phyloP scores from a whole-genome alignment of 495 filamentous ascomycete species.

The Lophiostoma macrostomum region DNA sequence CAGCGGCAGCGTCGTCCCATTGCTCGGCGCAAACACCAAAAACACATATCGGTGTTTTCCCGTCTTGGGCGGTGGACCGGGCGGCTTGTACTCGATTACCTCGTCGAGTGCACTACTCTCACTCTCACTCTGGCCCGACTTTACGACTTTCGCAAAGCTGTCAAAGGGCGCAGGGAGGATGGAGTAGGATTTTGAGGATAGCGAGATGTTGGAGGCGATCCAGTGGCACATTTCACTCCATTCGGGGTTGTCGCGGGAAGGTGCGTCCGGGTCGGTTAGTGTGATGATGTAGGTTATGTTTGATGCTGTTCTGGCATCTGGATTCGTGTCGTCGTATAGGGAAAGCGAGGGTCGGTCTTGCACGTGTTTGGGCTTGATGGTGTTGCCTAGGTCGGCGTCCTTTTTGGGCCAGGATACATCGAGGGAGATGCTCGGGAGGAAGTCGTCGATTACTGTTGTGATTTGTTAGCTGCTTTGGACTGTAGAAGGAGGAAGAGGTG shows the following conservation, averaged over 20 bases:
- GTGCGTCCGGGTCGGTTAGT: conserved; percentile 70
- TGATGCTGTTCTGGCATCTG: conserved; percentile 12
- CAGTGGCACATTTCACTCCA: conserved; percentile 74
- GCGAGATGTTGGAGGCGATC: conserved; percentile 52
- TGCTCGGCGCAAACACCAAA: conserved; percentile 48
- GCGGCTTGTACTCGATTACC: conserved; percentile 57
- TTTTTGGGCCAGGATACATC: conserved; percentile 50
- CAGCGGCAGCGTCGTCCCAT: conserved; percentile 41
- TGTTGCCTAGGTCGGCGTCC: conserved; percentile 58
- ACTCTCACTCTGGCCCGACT: not conserved
- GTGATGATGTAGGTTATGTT: conserved; percentile 45
- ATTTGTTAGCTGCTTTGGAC: conserved; percentile 19
- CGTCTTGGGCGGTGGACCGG: conserved; percentile 61
- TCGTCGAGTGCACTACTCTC: conserved; percentile 37
- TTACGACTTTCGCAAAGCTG: not conserved
- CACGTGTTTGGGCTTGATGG: conserved; percentile 50
- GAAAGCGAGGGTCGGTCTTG: conserved; percentile 51
- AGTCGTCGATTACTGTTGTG: conserved; percentile 60
- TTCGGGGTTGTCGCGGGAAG: conserved; percentile 59
- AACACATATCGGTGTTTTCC: conserved; percentile 70
- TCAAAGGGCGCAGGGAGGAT: conserved; percentile 20
- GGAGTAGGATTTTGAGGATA: conserved; percentile 13
- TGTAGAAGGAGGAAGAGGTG: conserved; percentile 4
- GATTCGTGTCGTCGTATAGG: conserved; percentile 32
- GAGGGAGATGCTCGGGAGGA: conserved; percentile 54